phyloP scores from a whole-genome alignment of 768 basidiomycete genomes.

The Hydnomerulius pinastri region DNA sequence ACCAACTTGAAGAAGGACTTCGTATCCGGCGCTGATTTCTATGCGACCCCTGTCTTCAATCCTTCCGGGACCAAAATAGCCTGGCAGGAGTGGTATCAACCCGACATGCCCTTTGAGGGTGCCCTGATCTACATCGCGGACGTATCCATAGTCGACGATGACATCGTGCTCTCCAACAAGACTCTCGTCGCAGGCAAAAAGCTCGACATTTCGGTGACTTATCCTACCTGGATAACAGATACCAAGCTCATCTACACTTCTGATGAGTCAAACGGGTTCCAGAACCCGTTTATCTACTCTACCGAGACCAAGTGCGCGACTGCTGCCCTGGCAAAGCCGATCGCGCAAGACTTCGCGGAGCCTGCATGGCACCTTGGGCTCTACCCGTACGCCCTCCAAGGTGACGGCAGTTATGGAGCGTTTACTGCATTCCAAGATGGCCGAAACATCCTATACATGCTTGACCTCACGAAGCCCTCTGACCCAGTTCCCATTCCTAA shows the following conservation, averaged over 20 bases:
- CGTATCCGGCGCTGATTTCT: slow-evolving; percentile 63
- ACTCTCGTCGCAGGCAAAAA: slow-evolving; percentile 51
- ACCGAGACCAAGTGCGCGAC: slow-evolving; percentile 30
- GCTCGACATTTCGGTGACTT: slow-evolving; percentile 36
- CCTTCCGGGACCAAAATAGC: slow-evolving; percentile 54
- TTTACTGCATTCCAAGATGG: slow-evolving; percentile 35
- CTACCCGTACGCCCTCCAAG: slow-evolving; percentile 25
- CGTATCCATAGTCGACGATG: slow-evolving; percentile 17
- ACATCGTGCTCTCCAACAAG: slow-evolving; percentile 32
- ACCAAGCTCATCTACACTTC: slow-evolving; percentile 57
- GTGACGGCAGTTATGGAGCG: slow-evolving; percentile 19
- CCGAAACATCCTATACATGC: slow-evolving; percentile 32
- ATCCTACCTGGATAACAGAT: slow-evolving; percentile 42
- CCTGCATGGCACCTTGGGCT: slow-evolving; percentile 18
- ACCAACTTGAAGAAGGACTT: slow-evolving; percentile 44
- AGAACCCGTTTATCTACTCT: slow-evolving; percentile 44
- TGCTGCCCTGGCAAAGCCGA: slow-evolving; percentile 16
- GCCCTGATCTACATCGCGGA: slow-evolving; percentile 52
- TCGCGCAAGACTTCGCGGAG: slow-evolving; percentile 26
- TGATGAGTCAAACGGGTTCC: slow-evolving; percentile 58
- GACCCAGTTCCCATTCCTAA: neutral
- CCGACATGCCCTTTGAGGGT: slow-evolving; percentile 71
- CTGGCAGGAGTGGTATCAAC: slow-evolving; percentile 67
- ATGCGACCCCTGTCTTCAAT: slow-evolving; percentile 56
- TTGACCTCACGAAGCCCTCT: slow-evolving; percentile 20